Evolutionary conservation across 306 rosid genomes (phyloP).

Genomic region (Fragaria nilgerrensis): DNA sequence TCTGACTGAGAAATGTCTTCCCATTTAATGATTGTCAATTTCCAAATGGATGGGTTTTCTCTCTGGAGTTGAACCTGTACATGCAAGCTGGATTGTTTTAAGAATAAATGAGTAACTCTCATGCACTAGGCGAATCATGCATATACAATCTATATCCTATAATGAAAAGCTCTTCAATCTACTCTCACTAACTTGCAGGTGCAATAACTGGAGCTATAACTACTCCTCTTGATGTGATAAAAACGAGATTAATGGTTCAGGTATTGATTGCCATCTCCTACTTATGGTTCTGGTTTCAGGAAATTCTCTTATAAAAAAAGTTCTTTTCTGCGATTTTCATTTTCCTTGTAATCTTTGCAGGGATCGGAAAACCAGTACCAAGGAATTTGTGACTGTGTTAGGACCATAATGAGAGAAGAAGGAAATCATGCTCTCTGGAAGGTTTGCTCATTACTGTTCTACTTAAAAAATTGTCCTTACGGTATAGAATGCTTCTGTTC

Average conservation of each 20-base stretch:
- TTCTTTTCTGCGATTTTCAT: neutral
- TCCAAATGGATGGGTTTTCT: neutral
- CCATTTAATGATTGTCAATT: neutral
- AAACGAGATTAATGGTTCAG: conserved; percentile 89
- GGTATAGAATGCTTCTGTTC: neutral
- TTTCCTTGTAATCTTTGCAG: conserved; percentile 27
- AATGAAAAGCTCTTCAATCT: neutral
- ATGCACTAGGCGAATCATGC: neutral
- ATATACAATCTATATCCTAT: neutral
- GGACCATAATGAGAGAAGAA: conserved; percentile 70
- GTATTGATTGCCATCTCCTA: conserved; percentile 17
- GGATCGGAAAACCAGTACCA: conserved; percentile 66
- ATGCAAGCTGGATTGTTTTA: neutral
- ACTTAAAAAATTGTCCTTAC: neutral
- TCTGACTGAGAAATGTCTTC: neutral
- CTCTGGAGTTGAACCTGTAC: neutral
- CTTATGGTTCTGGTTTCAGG: neutral
- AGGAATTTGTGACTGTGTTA: conserved; percentile 69
- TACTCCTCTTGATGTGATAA: conserved; percentile 92
- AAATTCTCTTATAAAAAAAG: neutral
- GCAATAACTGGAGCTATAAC: conserved; percentile 95
- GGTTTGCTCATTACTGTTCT: conserved; percentile 37
- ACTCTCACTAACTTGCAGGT: conserved; percentile 42
- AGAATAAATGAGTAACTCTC: neutral
- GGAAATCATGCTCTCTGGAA: conserved; percentile 64